These are phyloP conservation scores for Sarocladiaceae sp. DNA, from an alignment of 2,329 filamentous ascomycete species.

Conservation along the genomic window DNA sequence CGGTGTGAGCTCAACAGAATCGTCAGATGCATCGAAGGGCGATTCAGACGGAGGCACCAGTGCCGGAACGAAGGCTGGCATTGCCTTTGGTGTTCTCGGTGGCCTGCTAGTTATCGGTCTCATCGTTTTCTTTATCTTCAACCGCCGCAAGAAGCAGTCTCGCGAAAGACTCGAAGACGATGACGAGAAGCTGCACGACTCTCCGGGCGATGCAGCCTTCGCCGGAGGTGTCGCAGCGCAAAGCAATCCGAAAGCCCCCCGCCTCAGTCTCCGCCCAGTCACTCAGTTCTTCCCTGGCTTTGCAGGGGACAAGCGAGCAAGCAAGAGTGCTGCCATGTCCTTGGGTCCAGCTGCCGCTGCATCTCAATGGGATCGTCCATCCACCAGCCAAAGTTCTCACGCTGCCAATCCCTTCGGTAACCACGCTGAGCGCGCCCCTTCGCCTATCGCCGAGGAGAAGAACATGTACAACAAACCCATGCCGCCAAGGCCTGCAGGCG, in stretches of 20 bases:
- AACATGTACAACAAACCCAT: constrained; percentile 14
- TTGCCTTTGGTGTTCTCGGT: constrained; percentile 75
- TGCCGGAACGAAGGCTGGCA: constrained; percentile 62
- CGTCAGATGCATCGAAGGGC: neutral
- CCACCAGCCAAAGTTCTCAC: constrained; percentile 40
- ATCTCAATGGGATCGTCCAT: constrained; percentile 41
- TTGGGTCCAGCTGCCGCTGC: constrained; percentile 23
- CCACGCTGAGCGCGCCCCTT: constrained; percentile 44
- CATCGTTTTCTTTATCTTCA: constrained; percentile 66
- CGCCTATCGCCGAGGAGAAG: constrained; percentile 32
- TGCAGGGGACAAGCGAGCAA: constrained; percentile 40
- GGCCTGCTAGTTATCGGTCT: constrained; percentile 60
- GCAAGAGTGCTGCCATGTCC: constrained; percentile 39
- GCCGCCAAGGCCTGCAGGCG: constrained; percentile 28
- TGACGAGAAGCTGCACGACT: constrained; percentile 52
- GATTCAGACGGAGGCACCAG: constrained; percentile 17
- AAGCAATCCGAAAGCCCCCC: constrained; percentile 53
- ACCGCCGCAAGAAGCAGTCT: constrained; percentile 61
- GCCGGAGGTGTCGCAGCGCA: constrained; percentile 22
- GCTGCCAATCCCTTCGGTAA: constrained; percentile 61
- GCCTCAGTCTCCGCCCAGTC: constrained; percentile 75
- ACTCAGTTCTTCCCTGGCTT: constrained; percentile 76
- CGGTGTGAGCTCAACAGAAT: neutral
- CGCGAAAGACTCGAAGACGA: constrained; percentile 39
- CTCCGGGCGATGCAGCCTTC: constrained; percentile 15